These are phyloP conservation scores for Talaromyces adpressus DNA, from an alignment of 495 filamentous ascomycete species.

Conservation along the genomic window DNA sequence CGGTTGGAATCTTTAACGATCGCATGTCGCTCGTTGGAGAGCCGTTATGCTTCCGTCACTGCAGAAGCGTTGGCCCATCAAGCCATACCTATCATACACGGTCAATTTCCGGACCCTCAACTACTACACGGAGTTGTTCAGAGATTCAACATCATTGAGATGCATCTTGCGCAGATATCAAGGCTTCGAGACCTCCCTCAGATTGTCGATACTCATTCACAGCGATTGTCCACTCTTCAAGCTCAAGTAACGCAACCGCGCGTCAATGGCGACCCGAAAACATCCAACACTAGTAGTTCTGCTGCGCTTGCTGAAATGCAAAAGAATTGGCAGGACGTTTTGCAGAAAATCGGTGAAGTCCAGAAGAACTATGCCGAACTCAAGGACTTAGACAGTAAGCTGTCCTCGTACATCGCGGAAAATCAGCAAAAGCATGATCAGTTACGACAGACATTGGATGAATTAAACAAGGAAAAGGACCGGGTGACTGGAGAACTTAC, in stretches of 20 bases:
- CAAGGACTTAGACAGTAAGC: not conserved
- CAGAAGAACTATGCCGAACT: not conserved
- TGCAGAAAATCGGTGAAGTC: not conserved
- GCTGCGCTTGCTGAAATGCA: not conserved
- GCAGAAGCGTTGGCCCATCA: conserved; percentile 23
- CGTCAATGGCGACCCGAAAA: not conserved
- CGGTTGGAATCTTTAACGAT: conserved; percentile 12
- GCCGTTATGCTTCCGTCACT: conserved; percentile 28
- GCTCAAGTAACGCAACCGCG: not conserved
- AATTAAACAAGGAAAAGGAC: conserved; percentile 9
- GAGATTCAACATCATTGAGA: not conserved
- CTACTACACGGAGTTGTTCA: not conserved
- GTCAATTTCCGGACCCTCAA: conserved; percentile 22
- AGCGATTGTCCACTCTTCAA: not conserved
- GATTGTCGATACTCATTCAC: not conserved
- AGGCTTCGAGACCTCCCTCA: not conserved
- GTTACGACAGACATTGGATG: conserved; percentile 2
- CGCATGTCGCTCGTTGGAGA: conserved; percentile 31
- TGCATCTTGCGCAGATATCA: conserved; percentile 4
- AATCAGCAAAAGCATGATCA: not conserved
- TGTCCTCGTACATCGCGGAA: not conserved
- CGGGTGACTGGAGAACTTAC: conserved; percentile 2
- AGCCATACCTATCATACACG: conserved; percentile 29
- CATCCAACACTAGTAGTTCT: not conserved
- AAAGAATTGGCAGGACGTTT: not conserved